Base-by-base conservation (phyloP, 139 green algal species). In the Chlamydomonas incerta region DNA sequence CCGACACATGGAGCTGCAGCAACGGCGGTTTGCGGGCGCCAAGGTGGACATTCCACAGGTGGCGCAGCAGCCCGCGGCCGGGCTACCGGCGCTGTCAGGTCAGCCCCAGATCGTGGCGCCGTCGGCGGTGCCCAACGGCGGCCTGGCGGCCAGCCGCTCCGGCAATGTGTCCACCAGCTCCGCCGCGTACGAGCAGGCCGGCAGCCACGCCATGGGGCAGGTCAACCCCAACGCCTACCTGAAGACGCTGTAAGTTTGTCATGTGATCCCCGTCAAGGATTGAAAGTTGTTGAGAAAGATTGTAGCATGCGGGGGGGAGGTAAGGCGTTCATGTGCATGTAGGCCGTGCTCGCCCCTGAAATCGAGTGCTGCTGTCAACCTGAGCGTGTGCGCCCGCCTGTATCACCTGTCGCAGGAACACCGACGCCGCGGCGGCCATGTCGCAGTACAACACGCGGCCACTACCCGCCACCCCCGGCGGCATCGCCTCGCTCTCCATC, bases 1-100 rank as follows among this genome's bases (percentile, higher is more conserved):
- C 9, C 65, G 79, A 0, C 79, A 85, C 66, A 85, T 85, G 79
- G 79, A 85, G 79, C 79, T 85, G 79, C 79, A 85, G 79, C 79
- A 85, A 50, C 79, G 79, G 23, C 79, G 79, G 26, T 85, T 85
- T 33, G 65, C 79, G 3, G 79, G 79, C 14, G 79, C 79, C 21
- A 75, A 75, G 33, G 79, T 85, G 20, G 79, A 85, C 26, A 60
- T 85, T 15, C 79, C 79, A 17, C 66, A 21, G 67, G 18, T 47
- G 5, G 21, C 63, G 26, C 23, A 50, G 14, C n/a, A 66, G 17
- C 29, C 47, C 33, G 67, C 18, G 31, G 17, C 67, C 17, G 26
- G 26, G 15, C 79, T 85, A 29, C 79, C 79, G 66, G 47, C 65
- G 65, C 65, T 75, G 29, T 33, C 66, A 13, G 18, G 31, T 9